Base-by-base conservation (phyloP, 2,329 filamentous ascomycete species). In the Aspergillus hortae region DNA sequence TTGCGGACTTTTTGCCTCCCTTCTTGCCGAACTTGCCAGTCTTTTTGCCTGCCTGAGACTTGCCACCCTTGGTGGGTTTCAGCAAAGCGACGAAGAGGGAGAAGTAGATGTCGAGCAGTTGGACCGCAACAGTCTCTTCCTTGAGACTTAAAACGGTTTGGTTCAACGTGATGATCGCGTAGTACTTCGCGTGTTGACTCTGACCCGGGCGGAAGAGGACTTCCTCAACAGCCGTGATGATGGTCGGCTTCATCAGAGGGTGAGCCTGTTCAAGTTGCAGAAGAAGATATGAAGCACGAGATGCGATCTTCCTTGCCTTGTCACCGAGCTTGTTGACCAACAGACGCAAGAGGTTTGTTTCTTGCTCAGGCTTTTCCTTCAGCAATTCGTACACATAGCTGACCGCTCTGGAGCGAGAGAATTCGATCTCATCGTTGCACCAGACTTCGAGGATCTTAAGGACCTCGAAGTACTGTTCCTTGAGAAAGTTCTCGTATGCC, bases 301-400 rank as follows among this genome's bases (percentile, higher is more conserved):
- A 99, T 1, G 94, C 87, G 63, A 99, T 95, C 73, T 97, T 99
- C 68, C 91, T 91, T 59, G 95, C 90, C 42, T 88, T 89, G 67
- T 99, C 94, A 62, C 95, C 92, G 23, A 99, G 83, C 73, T 99
- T 99, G 77, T 97, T 97, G 61, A 99, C 90, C 52, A 99, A 76
- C 51, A 99, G 77, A 49, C 92, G 86, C 55, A 99, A 77, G 56
- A 99, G 76, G 68, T 99, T 99, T 50, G 92, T 88, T 71, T 99
- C 94, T 67, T 99, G 94, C 71, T 99, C 94, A 0, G 94, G 92
- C 74, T 96, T 99, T 69, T 96, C 92, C 69, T 90, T 94, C 55
- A 99, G 77, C 36, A 99, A 77, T 57, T 92, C 91, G 67, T 87
- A 97, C 35, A 97, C 87, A 63, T 96, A 95, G 59, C 91, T 94